A percentile compares a stretch with the other conserved stretches of the same genome.
Evolutionary conservation across 2,329 filamentous ascomycete genomes (phyloP).

Genomic region (Tolypocladium guangdongense): DNA sequence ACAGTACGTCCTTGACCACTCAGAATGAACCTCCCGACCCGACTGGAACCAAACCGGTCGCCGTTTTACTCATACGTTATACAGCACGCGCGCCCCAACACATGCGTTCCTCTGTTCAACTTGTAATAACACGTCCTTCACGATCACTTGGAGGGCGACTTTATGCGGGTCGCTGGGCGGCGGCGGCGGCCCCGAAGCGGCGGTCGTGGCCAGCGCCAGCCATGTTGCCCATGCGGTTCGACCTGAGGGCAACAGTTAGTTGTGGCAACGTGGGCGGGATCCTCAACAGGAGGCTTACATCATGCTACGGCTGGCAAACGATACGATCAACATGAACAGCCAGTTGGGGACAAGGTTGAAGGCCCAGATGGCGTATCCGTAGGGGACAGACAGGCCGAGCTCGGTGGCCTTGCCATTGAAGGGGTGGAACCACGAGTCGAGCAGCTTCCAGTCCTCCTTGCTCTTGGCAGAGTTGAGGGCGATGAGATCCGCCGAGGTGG

Average conservation of each 20-base stretch:
- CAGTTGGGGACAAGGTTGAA: conserved; percentile 60
- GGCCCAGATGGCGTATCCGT: conserved; percentile 58
- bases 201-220: conserved; percentile 2
- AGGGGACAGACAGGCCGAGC: conserved; percentile 49
- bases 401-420: conserved; percentile 58
- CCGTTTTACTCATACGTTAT: neutral
- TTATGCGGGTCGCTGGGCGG: neutral
- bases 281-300: conserved; percentile 45
- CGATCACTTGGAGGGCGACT: neutral
- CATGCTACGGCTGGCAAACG: conserved; percentile 60
- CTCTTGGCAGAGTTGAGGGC: conserved; percentile 41
- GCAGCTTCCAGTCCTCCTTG: conserved; percentile 35
- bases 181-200: conserved; percentile 5
- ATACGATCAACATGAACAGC: conserved; percentile 67
- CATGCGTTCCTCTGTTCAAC: neutral
- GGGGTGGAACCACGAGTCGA: conserved; percentile 64
- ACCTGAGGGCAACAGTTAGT: conserved; percentile 17
- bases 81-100: neutral
- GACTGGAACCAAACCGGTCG: neutral
- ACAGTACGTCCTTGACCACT: neutral
- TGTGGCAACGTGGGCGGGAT: neutral
- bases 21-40: neutral
- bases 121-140: no score
- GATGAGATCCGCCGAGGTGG: conserved; percentile 52
- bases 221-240: conserved; percentile 19